Conservation (phyloP, 31 red algal genomes). For the Pterothamnion heteromorphum region DNA sequence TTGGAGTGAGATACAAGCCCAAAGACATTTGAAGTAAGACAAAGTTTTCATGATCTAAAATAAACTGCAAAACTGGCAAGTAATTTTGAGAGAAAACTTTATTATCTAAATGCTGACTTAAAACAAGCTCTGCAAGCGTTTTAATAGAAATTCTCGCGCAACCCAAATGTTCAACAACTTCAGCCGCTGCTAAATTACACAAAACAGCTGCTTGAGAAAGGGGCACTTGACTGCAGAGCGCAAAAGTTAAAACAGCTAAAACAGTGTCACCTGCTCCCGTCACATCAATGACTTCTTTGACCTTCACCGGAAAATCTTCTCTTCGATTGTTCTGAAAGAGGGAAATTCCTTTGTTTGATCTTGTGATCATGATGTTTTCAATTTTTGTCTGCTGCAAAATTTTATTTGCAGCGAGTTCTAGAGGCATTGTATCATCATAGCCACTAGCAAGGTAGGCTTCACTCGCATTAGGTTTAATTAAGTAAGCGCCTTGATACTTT, state of each 20-base stretch:
- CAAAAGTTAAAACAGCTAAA: neutral
- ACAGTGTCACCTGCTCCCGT: slow-evolving; percentile 26
- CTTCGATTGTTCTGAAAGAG: neutral
- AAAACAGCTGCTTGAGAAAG: neutral
- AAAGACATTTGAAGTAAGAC: too few relatives aligned
- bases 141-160: neutral
- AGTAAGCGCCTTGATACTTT: neutral
- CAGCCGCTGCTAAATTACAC: neutral
- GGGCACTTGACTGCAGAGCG: neutral
- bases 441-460: neutral
- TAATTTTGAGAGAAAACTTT: neutral
- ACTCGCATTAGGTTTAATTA: slow-evolving; percentile 23
- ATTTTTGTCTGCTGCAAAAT: neutral
- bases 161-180: neutral
- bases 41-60: too few relatives aligned
- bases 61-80: too few relatives aligned
- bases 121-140: neutral
- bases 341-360: neutral
- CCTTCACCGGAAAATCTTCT: neutral
- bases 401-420: neutral
- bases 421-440: neutral
- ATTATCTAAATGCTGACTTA: neutral
- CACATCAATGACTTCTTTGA: neutral
- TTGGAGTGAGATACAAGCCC: too few relatives aligned
- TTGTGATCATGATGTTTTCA: neutral